Conservation (phyloP, 83 land plant species). For the Picea abies region DNA sequence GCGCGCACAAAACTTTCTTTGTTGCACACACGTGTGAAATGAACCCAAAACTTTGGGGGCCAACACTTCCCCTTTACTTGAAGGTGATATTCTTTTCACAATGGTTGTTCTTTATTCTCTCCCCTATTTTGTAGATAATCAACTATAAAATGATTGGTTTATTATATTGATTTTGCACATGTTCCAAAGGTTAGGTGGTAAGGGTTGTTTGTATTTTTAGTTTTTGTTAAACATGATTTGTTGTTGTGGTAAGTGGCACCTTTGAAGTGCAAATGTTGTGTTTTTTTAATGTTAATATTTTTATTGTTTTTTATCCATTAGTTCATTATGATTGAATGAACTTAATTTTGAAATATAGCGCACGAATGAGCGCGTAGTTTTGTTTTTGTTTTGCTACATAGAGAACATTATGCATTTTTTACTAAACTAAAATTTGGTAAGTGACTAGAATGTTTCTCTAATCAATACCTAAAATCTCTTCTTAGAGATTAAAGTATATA, state of each 20-base stretch:
- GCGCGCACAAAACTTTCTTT: too few relatives aligned
- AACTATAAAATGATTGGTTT: conserved; percentile 11
- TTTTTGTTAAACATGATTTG: conserved; percentile 81
- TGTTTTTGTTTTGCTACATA: background rate
- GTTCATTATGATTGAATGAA: background rate
- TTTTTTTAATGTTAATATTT: background rate
- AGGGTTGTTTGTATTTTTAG: conserved; percentile 81
- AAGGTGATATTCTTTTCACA: conserved; percentile 44
- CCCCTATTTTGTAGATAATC: background rate
- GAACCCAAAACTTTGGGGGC: too few relatives aligned
- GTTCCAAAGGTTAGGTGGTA: conserved; percentile 75
- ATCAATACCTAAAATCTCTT: background rate
- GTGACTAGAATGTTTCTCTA: background rate
- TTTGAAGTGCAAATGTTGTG: background rate
- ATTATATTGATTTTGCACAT: conserved; percentile 43
- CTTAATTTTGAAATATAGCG: background rate
- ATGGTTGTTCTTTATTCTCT: background rate
- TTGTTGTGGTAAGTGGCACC: conserved; percentile 72
- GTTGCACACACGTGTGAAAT: too few relatives aligned
- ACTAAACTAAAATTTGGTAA: background rate
- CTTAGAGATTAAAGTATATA: background rate
- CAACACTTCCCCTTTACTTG: conserved; percentile 62
- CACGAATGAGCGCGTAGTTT: background rate
- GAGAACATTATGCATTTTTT: background rate
- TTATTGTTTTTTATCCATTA: background rate